Evolutionary conservation across 1,139 yeast species (phyloP), one percentile per base, ranked within the genome.

Genomic region (Entelexis paramagnoliae): DNA sequence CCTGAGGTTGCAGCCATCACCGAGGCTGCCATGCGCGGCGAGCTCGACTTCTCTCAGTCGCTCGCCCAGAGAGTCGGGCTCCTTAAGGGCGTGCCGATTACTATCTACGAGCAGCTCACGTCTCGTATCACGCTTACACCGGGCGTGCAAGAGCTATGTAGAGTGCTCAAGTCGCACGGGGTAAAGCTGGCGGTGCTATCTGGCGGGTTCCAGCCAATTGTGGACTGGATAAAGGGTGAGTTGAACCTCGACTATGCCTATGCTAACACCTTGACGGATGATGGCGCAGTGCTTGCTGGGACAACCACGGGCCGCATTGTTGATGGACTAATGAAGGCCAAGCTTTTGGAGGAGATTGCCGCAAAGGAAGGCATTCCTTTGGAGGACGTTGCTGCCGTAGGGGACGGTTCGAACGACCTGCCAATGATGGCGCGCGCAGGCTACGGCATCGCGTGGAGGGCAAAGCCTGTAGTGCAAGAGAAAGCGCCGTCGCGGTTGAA

Each of bases 381-480:
- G 4, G 68, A 67, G 41, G 65, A 74, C 17, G 68, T 63, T 0
- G 82, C 86, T 48, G 97, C 97, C 39, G 86, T 93, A 36, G 99
- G 99, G 30, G 98, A 93, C 65, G 98, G 98, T 32, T 95, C 97
- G 26, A 93, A 93, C 63, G 99, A 93, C 68, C 72, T 93, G 64
- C 78, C 78, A 42, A 94, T 94, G 89, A 91, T 93, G 97, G 77
- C 73, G 3, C 79, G 70, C 19, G 96, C 96, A 1, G 97, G 98
- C 0, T 85, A 80, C 66, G 98, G 98, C 19, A 75, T 93, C 54
- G 98, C 98, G 0, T 93, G 96, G 93, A 84, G 88, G 65, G 98
- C 98, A 17, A 93, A 93, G 66, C 96, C 97, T 32, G 79, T 75
- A 57, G 98, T 93, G 4, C 96, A 87, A 65, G 62, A 63, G 46